Evolutionary conservation across 176 grass and related monocot genomes (phyloP).

Genomic region (Triticum dicoccoides): DNA sequence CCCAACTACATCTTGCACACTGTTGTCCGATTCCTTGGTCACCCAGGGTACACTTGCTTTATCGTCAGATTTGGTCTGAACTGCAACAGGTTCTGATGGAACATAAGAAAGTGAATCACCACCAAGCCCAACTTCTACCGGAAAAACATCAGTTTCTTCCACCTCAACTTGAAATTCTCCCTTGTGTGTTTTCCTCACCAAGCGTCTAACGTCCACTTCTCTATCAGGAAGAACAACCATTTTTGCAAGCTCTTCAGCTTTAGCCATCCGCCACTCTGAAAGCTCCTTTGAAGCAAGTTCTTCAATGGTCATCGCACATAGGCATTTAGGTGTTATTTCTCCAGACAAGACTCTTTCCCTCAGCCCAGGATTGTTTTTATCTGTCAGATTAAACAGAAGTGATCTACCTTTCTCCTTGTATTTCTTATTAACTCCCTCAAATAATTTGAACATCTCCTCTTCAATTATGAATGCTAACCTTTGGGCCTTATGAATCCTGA

Average conservation of each 20-base stretch:
- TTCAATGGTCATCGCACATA: conserved; percentile 70
- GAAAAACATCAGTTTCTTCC: conserved; percentile 56
- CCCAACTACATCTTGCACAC: conserved; percentile 1
- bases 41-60: conserved; percentile 8
- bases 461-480: conserved; percentile 60
- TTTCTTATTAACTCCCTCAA: conserved; percentile 79
- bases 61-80: conserved; percentile 24
- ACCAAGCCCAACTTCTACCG: conserved; percentile 43
- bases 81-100: conserved; percentile 30
- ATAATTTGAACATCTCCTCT: conserved; percentile 70
- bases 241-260: conserved; percentile 72
- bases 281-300: conserved; percentile 91
- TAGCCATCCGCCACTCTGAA: conserved; percentile 70
- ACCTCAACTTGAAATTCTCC: conserved; percentile 82
- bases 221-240: conserved; percentile 65
- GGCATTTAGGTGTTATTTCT: conserved; percentile 54
- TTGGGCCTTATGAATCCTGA: conserved; percentile 32
- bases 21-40: conserved; percentile 21
- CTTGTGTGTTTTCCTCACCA: conserved; percentile 86
- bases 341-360: conserved; percentile 67
- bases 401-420: conserved; percentile 88
- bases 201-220: conserved; percentile 51
- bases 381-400: conserved; percentile 82
- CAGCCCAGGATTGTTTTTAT: conserved; percentile 64
- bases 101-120: conserved; percentile 30